Evolutionary conservation across 2,329 filamentous ascomycete genomes (phyloP).

Genomic region (Talaromyces funiculosus): DNA sequence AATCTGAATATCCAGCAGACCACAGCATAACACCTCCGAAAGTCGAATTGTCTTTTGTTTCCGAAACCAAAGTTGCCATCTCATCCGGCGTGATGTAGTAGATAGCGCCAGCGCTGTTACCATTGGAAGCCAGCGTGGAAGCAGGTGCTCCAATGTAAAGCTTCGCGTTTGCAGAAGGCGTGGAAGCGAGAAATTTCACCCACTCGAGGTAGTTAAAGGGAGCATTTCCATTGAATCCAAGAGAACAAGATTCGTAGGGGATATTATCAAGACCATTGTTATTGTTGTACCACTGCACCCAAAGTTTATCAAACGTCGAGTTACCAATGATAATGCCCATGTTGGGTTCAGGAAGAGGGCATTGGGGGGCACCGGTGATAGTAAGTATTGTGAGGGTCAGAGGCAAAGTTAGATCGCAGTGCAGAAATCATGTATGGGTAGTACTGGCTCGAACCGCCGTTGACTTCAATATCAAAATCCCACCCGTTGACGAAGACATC

Average conservation of each 20-base stretch:
- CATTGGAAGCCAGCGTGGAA: conserved; percentile 17
- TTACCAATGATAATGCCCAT: conserved; percentile 41
- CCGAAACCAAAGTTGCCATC: conserved; percentile 40
- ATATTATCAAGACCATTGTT: conserved; percentile 25
- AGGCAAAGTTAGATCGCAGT: conserved; percentile 39
- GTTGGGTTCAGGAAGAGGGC: conserved; percentile 44
- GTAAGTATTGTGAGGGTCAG: conserved; percentile 33
- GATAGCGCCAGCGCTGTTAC: conserved; percentile 15
- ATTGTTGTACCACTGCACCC: conserved; percentile 54
- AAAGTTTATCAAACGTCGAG: conserved; percentile 49
- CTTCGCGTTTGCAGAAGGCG: conserved; percentile 43
- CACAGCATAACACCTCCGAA: conserved; percentile 59
- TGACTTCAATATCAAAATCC: conserved; percentile 47
- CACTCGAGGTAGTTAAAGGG: conserved; percentile 41
- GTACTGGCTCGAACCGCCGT: conserved; percentile 28
- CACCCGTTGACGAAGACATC: conserved; percentile 47
- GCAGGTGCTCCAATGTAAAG: conserved; percentile 51
- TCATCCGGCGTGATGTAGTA: conserved; percentile 47
- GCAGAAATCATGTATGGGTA: conserved; percentile 42
- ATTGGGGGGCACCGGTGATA: conserved; percentile 52
- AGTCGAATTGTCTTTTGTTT: conserved; percentile 35
- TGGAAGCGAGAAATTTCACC: conserved; percentile 33
- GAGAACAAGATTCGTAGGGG: conserved; percentile 9
- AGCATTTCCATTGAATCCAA: conserved; percentile 7
- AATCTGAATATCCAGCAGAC: conserved; percentile 48